Conservation (phyloP, 306 rosid species). For the Vicia faba region DNA sequence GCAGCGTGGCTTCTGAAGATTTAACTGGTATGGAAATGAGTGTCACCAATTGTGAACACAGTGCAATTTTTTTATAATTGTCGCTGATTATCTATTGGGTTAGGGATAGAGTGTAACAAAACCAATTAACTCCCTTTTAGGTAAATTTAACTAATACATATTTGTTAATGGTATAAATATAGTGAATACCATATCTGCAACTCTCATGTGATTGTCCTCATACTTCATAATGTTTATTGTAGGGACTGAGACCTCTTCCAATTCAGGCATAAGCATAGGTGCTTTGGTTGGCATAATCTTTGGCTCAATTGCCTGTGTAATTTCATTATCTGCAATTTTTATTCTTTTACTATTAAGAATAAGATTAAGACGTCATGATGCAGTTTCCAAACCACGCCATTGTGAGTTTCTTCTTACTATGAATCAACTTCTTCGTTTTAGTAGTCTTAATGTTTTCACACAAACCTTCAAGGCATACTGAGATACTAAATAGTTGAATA, state of each 20-base stretch:
- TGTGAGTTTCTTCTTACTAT: slow-evolving; percentile 60
- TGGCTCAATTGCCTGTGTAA: slow-evolving; percentile 73
- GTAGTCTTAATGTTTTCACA: neutral
- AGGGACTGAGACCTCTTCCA: slow-evolving; percentile 41
- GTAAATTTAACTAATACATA: too few species aligned
- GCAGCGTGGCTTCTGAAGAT: too few species aligned
- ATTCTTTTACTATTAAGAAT: slow-evolving; percentile 60
- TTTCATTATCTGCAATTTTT: slow-evolving; percentile 60
- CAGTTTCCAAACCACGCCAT: slow-evolving; percentile 55
- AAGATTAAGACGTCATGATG: slow-evolving; percentile 37
- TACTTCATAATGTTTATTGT: slow-evolving; percentile 41
- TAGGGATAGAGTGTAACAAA: too few species aligned
- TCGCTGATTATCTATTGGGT: too few species aligned
- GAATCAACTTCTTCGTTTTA: slow-evolving; percentile 13
- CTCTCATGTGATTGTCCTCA: slow-evolving; percentile 27
- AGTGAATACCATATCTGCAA: too few species aligned
- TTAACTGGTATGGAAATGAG: too few species aligned
- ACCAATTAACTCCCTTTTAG: too few species aligned
- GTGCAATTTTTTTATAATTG: too few species aligned
- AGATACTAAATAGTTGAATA: neutral
- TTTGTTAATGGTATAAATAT: too few species aligned
- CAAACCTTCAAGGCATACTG: neutral
- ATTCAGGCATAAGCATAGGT: slow-evolving; percentile 59
- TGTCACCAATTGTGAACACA: too few species aligned
- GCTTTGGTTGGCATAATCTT: slow-evolving; percentile 71